Evolutionary conservation across 1,139 yeast genomes (phyloP), one percentile per base, ranked within the genome.

Genomic region (Pichia sp.): DNA sequence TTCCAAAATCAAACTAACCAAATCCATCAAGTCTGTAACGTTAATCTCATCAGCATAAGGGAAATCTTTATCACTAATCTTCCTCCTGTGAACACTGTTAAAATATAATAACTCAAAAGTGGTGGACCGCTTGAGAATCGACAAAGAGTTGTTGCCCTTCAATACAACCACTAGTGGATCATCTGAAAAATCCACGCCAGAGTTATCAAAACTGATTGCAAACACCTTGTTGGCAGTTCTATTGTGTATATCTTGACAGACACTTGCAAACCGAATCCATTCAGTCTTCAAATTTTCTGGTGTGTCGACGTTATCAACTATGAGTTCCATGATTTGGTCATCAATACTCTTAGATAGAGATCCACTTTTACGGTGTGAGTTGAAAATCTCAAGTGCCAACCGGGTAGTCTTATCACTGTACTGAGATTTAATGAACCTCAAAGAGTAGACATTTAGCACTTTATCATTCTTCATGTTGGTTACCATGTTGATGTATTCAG

Each of bases 221-320:
- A 54, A 51, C 13, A 57, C 31, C 11, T 54, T 76, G 64, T 87
- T 93, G 57, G 77, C 77, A 43, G 82, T 75, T 51, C 77, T 76
- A 53, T 78, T 82, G 57, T 77, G 78, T 55, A 87, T 75, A 63
- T 89, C 95, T 55, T 79, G 82, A 65, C 92, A 85, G 40, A 86
- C 70, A 3, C 85, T 75, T 56, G 80, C 81, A 54, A 87, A 77
- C 59, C 82, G 79, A 50, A 75, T 71, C 90, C 92, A 85, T 58
- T 78, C 78, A 43, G 66, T 68, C 41, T 68, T 67, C 10, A 36
- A 45, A 23, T 32, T 34, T 8, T 36, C 31, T 3, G 45, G 26
- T 6, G 51, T 15, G 6, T 43, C 29, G 6, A 32, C 32, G n/a
- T 54, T 42, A 7, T 31, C 10, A 29, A 29, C 11, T 8, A 54